A percentile compares a stretch with the other conserved stretches of the same genome.
Evolutionary conservation across 768 basidiomycete genomes (phyloP).

Genomic region (Termitomyces sp.): DNA sequence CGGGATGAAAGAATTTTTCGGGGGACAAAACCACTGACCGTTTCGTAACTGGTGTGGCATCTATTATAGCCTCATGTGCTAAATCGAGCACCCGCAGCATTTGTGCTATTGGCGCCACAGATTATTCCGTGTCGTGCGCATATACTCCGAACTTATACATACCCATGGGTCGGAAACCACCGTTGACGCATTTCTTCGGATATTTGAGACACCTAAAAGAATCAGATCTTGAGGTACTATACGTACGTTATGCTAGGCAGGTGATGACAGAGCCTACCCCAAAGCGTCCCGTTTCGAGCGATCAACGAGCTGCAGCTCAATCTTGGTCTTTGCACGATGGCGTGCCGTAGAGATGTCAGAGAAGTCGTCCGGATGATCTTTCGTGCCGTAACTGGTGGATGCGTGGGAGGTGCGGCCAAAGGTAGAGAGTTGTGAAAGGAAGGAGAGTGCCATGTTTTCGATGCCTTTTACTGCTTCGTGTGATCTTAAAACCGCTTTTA

Average conservation of each 20-base stretch:
- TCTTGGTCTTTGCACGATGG: slow-evolving; percentile 19
- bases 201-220: slow-evolving; percentile 24
- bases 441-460: slow-evolving; percentile 30
- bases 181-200: slow-evolving; percentile 29
- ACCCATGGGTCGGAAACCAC: slow-evolving; percentile 38
- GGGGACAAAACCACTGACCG: slow-evolving; percentile 30
- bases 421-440: slow-evolving; percentile 30
- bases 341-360: slow-evolving; percentile 1
- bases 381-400: neutral
- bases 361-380: slow-evolving; percentile 6
- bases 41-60: slow-evolving; percentile 57
- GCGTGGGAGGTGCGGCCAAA: slow-evolving; percentile 12
- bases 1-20: slow-evolving; percentile 4
- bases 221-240: neutral
- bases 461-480: slow-evolving; percentile 21
- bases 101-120: slow-evolving; percentile 44
- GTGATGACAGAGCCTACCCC: slow-evolving; percentile 18
- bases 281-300: slow-evolving; percentile 22
- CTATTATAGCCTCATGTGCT: slow-evolving; percentile 61
- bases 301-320: slow-evolving; percentile 30
- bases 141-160: slow-evolving; percentile 14
- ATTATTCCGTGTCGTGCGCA: neutral
- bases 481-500: neutral
- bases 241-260: slow-evolving; percentile 6
- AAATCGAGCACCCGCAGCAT: slow-evolving; percentile 61